Conservation (phyloP, 1,139 yeast genomes). For the Scheffersomyces segobiensis region DNA sequence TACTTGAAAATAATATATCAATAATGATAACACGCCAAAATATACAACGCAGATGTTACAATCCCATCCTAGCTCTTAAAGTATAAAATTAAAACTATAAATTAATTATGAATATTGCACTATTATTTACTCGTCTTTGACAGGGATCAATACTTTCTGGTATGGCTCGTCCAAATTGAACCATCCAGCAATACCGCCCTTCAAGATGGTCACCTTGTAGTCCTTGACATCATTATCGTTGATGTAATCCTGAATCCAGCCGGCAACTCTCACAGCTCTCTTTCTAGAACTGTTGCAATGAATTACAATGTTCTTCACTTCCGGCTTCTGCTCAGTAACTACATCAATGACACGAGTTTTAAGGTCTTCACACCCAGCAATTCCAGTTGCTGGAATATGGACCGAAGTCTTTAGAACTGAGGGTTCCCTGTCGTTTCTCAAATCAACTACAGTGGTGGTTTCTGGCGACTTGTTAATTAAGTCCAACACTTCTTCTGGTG, state of each 20-base stretch:
- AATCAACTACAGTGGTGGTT: slow-evolving; percentile 7
- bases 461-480: slow-evolving; percentile 2
- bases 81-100: no score
- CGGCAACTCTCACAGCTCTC: slow-evolving; percentile 11
- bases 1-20: no score
- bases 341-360: slow-evolving; percentile 6
- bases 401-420: slow-evolving; percentile 6
- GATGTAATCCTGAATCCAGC: slow-evolving; percentile 10
- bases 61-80: no score
- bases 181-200: slow-evolving; percentile 11
- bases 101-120: no score
- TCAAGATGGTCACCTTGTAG: slow-evolving; percentile 8
- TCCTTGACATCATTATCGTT: slow-evolving; percentile 4
- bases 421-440: slow-evolving; percentile 9
- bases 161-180: slow-evolving; percentile 7
- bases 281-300: slow-evolving; percentile 11
- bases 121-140: not conserved
- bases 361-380: slow-evolving; percentile 5
- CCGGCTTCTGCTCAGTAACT: slow-evolving; percentile 3
- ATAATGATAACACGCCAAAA: no score
- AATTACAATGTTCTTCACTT: slow-evolving; percentile 5
- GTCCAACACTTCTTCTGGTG: slow-evolving; percentile 7
- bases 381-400: slow-evolving; percentile 9
- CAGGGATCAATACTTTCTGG: not conserved
- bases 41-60: no score